Evolutionary conservation across 2,329 filamentous ascomycete genomes (phyloP), one percentile per base, ranked within the genome.

Genomic region (Corniculantispora saksenae): DNA sequence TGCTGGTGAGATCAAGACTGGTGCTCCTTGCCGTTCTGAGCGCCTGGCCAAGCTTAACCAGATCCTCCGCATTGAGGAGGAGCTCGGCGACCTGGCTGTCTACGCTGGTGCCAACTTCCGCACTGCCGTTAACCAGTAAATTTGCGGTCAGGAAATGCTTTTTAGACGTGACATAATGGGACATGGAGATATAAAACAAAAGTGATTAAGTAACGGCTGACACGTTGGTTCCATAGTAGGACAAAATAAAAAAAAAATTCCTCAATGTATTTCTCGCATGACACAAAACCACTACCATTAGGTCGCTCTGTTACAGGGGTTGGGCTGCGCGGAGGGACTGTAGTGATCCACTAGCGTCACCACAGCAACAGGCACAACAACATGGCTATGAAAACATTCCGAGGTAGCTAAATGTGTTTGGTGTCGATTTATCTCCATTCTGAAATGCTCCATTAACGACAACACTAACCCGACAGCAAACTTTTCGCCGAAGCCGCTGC

Each of bases 11-110:
- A 98, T 99, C 89, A 97, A 97, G 92, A 97, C 94, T 71, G 94
- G 94, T 88, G 94, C 94, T 69, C 95, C 95, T 73, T 91, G 91
- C 79, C 91, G 95, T 77, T 97, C 94, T 74, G 95, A 99, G 89
- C 94, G 95, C 86, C 88, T 98, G 73, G 95, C 95, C 81, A 99
- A 99, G 89, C 92, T 99, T 79, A 99, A 99, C 91, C 95, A 99
- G 87, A 97, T 99, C 77, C 91, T 99, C 77, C 93, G 95, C 78
- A 99, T 99, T 75, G 95, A 99, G 89, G 95, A 99, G 86, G 95
- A 99, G 87, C 91, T 99, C 70, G 94, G 94, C 74, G 87, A 89
- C 75, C 90, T 95, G 75, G 95, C 94, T 73, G 78, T 98, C 82
- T 99, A 94, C 79, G 94, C 94, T 73, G 95, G 95, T 73, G 83